Conservation (phyloP, 176 grass and related monocot genomes). For the Triticum dicoccoides region DNA sequence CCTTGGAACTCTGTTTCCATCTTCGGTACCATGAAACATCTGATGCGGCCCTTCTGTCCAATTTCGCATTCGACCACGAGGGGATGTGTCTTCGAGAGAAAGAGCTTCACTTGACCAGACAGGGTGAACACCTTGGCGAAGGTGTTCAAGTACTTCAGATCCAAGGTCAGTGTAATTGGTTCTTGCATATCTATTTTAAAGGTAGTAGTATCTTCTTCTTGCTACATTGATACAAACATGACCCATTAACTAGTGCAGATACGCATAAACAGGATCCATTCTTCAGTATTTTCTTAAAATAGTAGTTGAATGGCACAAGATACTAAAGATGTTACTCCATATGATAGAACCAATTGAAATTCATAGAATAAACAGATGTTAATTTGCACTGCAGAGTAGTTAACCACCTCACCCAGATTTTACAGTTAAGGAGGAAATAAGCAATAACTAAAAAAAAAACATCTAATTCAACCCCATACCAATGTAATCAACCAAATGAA, state of each 20-base stretch:
- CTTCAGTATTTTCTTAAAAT: not conserved
- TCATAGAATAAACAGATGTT: constrained; percentile 17
- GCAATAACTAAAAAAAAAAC: not conserved
- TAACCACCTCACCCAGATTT: not conserved
- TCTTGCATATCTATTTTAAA: not conserved
- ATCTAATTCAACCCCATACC: not conserved
- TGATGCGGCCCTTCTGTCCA: too few relatives aligned
- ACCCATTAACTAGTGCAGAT: not conserved
- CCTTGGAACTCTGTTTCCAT: too few relatives aligned
- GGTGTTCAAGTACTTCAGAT: not conserved
- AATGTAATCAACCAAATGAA: constrained; percentile 1
- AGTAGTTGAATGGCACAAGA: constrained; percentile 28
- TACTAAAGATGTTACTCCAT: constrained; percentile 17
- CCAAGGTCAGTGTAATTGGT: not conserved
- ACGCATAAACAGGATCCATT: not conserved
- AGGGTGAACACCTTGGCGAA: not conserved
- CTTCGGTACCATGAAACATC: too few relatives aligned
- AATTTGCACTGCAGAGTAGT: not conserved
- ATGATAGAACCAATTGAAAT: constrained; percentile 18
- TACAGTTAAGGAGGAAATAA: constrained; percentile 16
- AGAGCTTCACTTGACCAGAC: too few relatives aligned
- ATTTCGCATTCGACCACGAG: too few relatives aligned
- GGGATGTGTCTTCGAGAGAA: too few relatives aligned
- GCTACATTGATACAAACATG: not conserved
- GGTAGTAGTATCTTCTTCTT: not conserved